Evolutionary conservation across 2,329 filamentous ascomycete species (phyloP).

Genomic region (Pezicula radicicola): DNA sequence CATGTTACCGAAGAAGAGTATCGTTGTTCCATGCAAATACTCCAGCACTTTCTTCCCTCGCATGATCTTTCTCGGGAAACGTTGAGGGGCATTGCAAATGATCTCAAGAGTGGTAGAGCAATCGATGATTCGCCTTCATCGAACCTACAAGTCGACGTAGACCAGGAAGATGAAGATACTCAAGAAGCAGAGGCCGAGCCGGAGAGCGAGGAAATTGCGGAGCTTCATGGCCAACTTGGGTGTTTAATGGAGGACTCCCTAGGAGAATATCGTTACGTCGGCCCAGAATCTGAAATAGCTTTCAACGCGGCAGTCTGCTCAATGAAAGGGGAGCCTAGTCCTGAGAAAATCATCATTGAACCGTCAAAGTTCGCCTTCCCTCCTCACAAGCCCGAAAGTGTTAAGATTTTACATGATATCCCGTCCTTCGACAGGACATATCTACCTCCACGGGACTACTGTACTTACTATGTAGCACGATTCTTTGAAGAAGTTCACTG

Average conservation of each 20-base stretch:
- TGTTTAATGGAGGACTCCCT: slow-evolving; percentile 17
- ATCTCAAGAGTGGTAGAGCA: slow-evolving; percentile 5
- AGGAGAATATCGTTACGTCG: slow-evolving; percentile 17
- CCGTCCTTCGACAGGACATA: slow-evolving; percentile 8
- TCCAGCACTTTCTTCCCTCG: slow-evolving; percentile 12
- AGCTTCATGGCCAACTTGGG: slow-evolving; percentile 15
- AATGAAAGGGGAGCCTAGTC: slow-evolving; percentile 12
- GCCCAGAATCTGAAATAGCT: slow-evolving; percentile 16
- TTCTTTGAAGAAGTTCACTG: slow-evolving; percentile 18
- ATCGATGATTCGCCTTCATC: not conserved
- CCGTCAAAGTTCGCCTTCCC: slow-evolving; percentile 14
- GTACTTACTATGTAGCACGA: slow-evolving; percentile 14
- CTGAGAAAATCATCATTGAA: slow-evolving; percentile 13
- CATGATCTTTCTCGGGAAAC: slow-evolving; percentile 13
- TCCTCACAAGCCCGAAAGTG: slow-evolving; percentile 8
- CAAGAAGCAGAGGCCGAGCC: slow-evolving; percentile 1
- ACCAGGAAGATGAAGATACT: not conserved
- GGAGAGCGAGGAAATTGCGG: slow-evolving; percentile 12
- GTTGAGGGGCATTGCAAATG: slow-evolving; percentile 9
- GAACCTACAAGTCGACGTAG: not conserved
- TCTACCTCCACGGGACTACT: slow-evolving; percentile 12
- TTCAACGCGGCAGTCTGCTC: slow-evolving; percentile 18
- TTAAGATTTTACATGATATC: slow-evolving; percentile 1
- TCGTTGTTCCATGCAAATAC: slow-evolving; percentile 13
- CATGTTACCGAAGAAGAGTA: slow-evolving; percentile 20